Evolutionary conservation across 768 basidiomycete genomes (phyloP).

Genomic region (Suillus subaureus): DNA sequence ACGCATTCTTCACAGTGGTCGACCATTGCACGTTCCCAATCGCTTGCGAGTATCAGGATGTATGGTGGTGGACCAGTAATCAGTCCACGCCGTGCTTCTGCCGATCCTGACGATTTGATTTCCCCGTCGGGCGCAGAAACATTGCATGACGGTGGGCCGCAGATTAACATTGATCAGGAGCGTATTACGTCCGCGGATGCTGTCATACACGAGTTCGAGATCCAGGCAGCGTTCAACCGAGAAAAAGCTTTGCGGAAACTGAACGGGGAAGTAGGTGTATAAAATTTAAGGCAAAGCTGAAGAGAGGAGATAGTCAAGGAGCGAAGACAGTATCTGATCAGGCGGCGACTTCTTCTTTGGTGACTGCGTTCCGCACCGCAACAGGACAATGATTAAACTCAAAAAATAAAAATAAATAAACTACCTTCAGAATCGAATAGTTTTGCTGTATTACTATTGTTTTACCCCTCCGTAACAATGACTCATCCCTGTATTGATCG

Average conservation of each 20-base stretch:
- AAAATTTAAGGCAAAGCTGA: slow-evolving; percentile 12
- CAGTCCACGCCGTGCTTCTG: slow-evolving; percentile 3
- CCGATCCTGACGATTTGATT: slow-evolving; percentile 4
- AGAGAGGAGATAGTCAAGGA: slow-evolving; percentile 22
- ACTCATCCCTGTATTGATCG: background rate
- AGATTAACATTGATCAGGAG: slow-evolving; percentile 22
- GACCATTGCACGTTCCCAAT: slow-evolving; percentile 23
- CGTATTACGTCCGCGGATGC: slow-evolving; percentile 30
- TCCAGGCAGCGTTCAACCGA: background rate
- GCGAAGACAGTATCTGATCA: slow-evolving; percentile 4
- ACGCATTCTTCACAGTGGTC: slow-evolving; percentile 36
- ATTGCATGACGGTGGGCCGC: background rate
- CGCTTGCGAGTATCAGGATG: slow-evolving; percentile 24
- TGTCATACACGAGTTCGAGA: slow-evolving; percentile 18
- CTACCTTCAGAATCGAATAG: background rate
- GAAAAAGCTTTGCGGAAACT: background rate
- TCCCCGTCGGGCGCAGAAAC: slow-evolving; percentile 4
- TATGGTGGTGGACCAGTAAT: slow-evolving; percentile 20
- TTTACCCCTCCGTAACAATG: slow-evolving; percentile 1
- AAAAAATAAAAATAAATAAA: background rate
- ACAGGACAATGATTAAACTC: background rate
- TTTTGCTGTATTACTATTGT: background rate
- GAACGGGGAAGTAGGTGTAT: background rate
- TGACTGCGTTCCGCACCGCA: background rate
- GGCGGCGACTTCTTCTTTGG: background rate